Evolutionary conservation across 331 rosid genomes (phyloP), one percentile per base, ranked within the genome.

Genomic region (Acacia pycnantha): DNA sequence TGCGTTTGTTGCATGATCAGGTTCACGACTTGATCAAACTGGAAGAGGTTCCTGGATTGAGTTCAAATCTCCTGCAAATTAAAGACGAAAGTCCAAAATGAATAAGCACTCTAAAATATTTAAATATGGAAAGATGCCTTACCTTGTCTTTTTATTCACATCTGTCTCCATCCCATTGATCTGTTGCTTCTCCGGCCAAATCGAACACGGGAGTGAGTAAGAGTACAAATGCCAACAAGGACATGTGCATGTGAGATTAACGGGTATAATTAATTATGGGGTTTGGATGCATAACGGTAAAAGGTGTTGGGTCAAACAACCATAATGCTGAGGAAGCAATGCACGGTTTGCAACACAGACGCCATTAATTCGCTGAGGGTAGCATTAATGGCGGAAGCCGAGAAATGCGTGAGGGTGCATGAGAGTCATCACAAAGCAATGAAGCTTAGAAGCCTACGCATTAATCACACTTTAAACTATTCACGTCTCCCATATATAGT

Each of bases 341-440:
- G 76, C 76, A n/a, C 72, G 73, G 61, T 11, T 66, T 43, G 82
- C 74, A 78, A 72, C 77, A 62, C 71, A 4, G 19, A 54, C 64
- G 79, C 48, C 33, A 59, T 50, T 5, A 33, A 78, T 16, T 58
- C 65, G 26, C 61, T 13, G 24, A 31, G 61, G 35, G 2, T 24
- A 33, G 74, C 90, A 89, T 80, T 88, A 77, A 84, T 73, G 82
- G 66, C 11, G 16, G 18, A 4, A 19, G 73, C 71, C 71, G 71
- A 65, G 73, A 37, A 67, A 21, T 67, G 73, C 73, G 71, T 65
- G 71, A 31, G 41, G 24, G 2, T 35, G 72, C 72, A 18, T 66
- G 46, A 16, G 72, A 31, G 47, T 16, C 41, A 77, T 79, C 77
- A 81, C 24, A 4, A 81, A 59, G 70, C 74, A 51, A 51, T 51